Evolutionary conservation across 768 basidiomycete genomes (phyloP), one percentile per base, ranked within the genome.

Genomic region (Albatrellus ellisii): DNA sequence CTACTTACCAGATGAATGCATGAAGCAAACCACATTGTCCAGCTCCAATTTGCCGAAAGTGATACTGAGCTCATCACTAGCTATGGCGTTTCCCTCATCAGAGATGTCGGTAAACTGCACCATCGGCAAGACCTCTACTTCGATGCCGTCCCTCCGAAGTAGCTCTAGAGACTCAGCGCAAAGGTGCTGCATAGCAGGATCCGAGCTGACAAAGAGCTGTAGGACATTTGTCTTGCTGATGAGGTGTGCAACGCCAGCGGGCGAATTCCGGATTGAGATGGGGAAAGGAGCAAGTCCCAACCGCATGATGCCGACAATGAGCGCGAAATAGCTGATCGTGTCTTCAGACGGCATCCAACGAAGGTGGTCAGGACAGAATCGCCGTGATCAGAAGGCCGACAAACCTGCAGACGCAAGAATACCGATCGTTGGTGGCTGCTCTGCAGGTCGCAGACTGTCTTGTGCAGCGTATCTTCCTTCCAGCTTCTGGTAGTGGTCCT

Each of bases 181-280:
- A 6, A 62, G 52, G 6, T 51, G 42, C 25, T 44, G 41, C 41
- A 56, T 54, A 2, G 59, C 25, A 3, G 43, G 41, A 12, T 62
- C 62, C 4, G 41, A 38, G 6, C 58, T 54, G 34, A 61, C 54
- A 11, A 62, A 54, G 12, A 65, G n/a, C 37, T 55, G 46, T 1
- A 27, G 37, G 4, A 51, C 51, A 8, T 45, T 45, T 1, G 45
- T 52, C 35, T 50, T 50, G 24, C 31, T 25, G 10, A 63, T 18
- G 1, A 65, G 56, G 32, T 62, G 52, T 2, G 61, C 61, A 6
- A 60, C 45, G 1, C 52, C 56, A 4, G 41, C 42, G 9, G 52
- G 40, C 6, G 53, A 56, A 43, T 57, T 59, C 25, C 52, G 52
- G 4, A 52, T 40, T 0, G 57, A 55, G 14, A 59, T 42, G 3